These are phyloP conservation scores for Pulveroboletus sp. DNA, from an alignment of 1,284 basidiomycete genomes.

Conservation along the genomic window DNA sequence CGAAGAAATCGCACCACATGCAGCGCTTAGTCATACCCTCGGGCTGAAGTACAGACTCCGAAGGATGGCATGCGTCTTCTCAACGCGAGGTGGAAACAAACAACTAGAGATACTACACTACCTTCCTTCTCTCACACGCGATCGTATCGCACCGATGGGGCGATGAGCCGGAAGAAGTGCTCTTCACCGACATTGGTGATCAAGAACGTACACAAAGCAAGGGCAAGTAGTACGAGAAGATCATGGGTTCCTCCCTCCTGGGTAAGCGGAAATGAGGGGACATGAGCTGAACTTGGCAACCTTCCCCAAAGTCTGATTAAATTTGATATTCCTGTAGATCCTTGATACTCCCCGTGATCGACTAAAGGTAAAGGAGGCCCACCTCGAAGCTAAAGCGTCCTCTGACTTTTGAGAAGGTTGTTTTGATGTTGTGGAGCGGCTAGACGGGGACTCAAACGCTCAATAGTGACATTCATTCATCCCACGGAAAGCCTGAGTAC, in stretches of 20 bases:
- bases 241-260: constrained; percentile 21
- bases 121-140: constrained; percentile 17
- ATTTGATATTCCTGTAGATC: not conserved
- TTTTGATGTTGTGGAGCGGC: not conserved
- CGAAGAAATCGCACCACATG: too few relatives aligned
- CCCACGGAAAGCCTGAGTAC: not conserved
- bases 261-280: too few relatives aligned
- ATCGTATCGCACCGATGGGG: constrained; percentile 31
- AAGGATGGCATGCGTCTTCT: constrained; percentile 37
- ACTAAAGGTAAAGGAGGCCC: not conserved
- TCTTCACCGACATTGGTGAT: constrained; percentile 30
- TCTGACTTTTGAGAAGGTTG: not conserved
- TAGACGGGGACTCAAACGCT: not conserved
- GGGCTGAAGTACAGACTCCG: too few relatives aligned
- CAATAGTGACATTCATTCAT: too few relatives aligned
- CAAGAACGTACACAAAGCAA: constrained; percentile 12
- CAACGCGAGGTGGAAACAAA: constrained; percentile 42
- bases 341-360: not conserved
- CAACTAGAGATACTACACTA: constrained; percentile 21
- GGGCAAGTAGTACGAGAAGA: constrained; percentile 25
- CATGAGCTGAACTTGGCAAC: not conserved
- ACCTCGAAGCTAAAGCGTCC: not conserved
- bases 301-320: not conserved
- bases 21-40: too few relatives aligned
- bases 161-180: constrained; percentile 23